Evolutionary conservation across 495 filamentous ascomycete species (phyloP).

Genomic region (Neurospora cerealis): DNA sequence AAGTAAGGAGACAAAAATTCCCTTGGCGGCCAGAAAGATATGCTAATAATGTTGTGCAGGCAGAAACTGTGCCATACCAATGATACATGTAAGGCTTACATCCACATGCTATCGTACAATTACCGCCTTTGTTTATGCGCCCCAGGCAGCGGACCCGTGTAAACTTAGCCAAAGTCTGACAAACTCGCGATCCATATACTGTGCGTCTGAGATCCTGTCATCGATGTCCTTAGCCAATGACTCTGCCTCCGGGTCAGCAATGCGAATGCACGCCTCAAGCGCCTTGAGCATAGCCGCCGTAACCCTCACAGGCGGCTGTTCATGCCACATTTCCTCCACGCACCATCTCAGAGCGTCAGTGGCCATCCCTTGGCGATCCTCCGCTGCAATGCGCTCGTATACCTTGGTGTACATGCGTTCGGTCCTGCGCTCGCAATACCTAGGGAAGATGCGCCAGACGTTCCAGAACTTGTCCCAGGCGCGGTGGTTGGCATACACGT

Average conservation of each 20-base stretch:
- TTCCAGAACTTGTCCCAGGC: constrained; percentile 52
- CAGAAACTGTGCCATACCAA: neutral
- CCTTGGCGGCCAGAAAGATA: neutral
- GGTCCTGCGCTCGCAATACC: constrained; percentile 39
- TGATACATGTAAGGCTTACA: neutral
- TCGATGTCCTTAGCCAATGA: neutral
- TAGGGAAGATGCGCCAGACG: constrained; percentile 47
- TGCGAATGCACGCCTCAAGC: constrained; percentile 40
- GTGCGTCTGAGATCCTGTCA: neutral
- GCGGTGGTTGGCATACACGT: constrained; percentile 24
- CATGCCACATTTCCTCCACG: constrained; percentile 48
- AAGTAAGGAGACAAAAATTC: neutral
- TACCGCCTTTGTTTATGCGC: neutral
- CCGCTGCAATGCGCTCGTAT: constrained; percentile 41
- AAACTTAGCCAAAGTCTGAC: neutral
- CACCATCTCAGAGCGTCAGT: constrained; percentile 40
- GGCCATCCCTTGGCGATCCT: constrained; percentile 34
- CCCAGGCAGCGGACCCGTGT: neutral
- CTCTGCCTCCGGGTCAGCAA: constrained; percentile 41
- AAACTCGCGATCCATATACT: constrained; percentile 1
- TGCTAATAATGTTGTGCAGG: constrained; percentile 1
- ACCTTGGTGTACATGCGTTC: constrained; percentile 46
- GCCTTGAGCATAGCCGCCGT: constrained; percentile 25
- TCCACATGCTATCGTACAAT: neutral
- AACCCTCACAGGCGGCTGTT: constrained; percentile 43